These are phyloP conservation scores for Carex arenaria DNA, from an alignment of 202 grass and related monocot species.

Conservation along the genomic window DNA sequence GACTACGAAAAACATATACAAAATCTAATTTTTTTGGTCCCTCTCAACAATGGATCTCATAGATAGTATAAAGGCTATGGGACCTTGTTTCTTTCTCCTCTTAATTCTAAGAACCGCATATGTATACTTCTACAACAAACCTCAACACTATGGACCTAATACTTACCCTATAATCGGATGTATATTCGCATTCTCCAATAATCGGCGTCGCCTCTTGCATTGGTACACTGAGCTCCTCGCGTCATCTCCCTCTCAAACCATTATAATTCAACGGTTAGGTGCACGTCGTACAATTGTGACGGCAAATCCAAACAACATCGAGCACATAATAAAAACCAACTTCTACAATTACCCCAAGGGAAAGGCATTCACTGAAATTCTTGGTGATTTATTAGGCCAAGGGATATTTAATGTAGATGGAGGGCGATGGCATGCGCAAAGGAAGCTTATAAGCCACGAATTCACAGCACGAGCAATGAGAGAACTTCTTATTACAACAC, in stretches of 20 bases:
- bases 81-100: conserved; percentile 1
- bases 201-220: conserved; percentile 33
- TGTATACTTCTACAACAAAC: background rate
- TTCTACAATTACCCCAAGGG: conserved; percentile 73
- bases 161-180: conserved; percentile 47
- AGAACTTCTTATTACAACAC: conserved; percentile 15
- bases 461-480: conserved; percentile 34
- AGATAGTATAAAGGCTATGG: background rate
- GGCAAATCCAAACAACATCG: conserved; percentile 47
- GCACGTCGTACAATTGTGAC: conserved; percentile 45
- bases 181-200: conserved; percentile 37
- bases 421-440: conserved; percentile 41
- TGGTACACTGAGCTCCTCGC: conserved; percentile 54
- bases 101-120: background rate
- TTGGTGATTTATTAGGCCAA: conserved; percentile 51
- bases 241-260: conserved; percentile 36
- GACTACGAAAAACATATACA: background rate
- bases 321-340: conserved; percentile 46
- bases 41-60: conserved; percentile 3
- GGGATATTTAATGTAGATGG: conserved; percentile 78
- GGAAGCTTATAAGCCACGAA: conserved; percentile 45
- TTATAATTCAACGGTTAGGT: conserved; percentile 33
- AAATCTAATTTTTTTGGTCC: background rate
- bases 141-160: conserved; percentile 19
- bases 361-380: conserved; percentile 30